A percentile compares a stretch with the other conserved stretches of the same genome.
phyloP scores from a whole-genome alignment of 352 stramenopile genomes.

The Aphanomyces stellatus region DNA sequence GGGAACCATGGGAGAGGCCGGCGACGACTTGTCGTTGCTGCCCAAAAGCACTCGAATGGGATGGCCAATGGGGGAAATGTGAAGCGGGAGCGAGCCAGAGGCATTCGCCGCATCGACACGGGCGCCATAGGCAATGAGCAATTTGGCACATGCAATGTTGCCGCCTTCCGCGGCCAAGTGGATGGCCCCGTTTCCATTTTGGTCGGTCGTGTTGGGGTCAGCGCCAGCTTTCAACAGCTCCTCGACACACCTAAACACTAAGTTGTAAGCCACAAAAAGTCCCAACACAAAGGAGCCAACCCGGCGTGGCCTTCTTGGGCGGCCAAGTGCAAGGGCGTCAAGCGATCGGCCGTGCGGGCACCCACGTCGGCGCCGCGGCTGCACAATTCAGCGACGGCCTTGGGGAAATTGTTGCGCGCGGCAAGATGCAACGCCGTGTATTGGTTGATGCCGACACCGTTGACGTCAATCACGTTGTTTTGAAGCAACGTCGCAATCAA shows the following conservation, averaged over 20 bases:
- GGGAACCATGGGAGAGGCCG: slow-evolving; percentile 61
- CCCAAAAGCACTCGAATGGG: slow-evolving; percentile 75
- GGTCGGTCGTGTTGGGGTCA: slow-evolving; percentile 71
- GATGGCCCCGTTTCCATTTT: slow-evolving; percentile 75
- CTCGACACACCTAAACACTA: slow-evolving; percentile 43
- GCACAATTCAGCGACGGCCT: slow-evolving; percentile 65
- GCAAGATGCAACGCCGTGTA: slow-evolving; percentile 71
- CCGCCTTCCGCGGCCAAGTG: slow-evolving; percentile 71
- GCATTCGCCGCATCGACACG: slow-evolving; percentile 69
- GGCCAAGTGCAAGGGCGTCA: slow-evolving; percentile 70
- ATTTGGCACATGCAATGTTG: slow-evolving; percentile 70
- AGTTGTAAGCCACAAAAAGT: neutral
- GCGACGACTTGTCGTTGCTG: slow-evolving; percentile 52
- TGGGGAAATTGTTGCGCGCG: slow-evolving; percentile 63
- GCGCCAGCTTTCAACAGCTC: slow-evolving; percentile 58
- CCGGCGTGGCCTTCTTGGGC: slow-evolving; percentile 56
- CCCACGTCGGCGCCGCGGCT: slow-evolving; percentile 54
- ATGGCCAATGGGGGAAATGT: slow-evolving; percentile 79
- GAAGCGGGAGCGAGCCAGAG: slow-evolving; percentile 68
- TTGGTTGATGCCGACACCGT: slow-evolving; percentile 81
- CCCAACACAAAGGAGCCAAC: slow-evolving; percentile 25
- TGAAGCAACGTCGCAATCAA: slow-evolving; percentile 67
- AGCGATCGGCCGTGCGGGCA: slow-evolving; percentile 66
- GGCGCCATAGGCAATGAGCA: slow-evolving; percentile 61
- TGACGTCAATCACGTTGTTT: slow-evolving; percentile 82